Evolutionary conservation across 1,284 basidiomycete species (phyloP), one percentile per base, ranked within the genome.

Genomic region (Anthracocystis panici-leucophaei): DNA sequence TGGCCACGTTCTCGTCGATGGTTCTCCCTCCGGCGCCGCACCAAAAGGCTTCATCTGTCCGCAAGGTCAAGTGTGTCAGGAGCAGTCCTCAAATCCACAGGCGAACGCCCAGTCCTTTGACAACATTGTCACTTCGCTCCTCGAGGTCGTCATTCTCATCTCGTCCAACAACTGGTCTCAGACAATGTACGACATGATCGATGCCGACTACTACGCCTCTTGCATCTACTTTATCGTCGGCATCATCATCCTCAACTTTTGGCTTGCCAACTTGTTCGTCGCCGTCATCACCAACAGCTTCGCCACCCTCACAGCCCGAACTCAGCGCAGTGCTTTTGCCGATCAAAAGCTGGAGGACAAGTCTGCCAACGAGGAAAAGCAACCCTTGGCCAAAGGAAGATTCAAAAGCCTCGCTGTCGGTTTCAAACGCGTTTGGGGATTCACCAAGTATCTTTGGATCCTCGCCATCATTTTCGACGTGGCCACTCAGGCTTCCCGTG

Each of bases 271-370:
- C 84, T 86, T 97, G 65, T 93, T 97, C 84, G 94, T 98, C 65
- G 96, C 95, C 31, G 95, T 98, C 46, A 97, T 98, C 78, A 95
- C 95, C 46, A 94, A 95, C 85, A 94, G 93, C 0, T 99, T 99
- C 85, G 91, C 91, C 25, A 93, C 92, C 16, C 96, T 98, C 70
- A 89, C 94, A 21, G 89, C 91, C 7, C 91, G 93, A 78, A 98
- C 95, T 2, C 91, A 92, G 84, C 92, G 92, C 85, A 95, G 93
- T 85, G 96, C 96, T 0, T 99, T 98, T 60, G 94, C 93, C 42
- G 90, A 89, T 21, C 87, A 81, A 53, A 80, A 77, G 57, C 21
- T 76, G 33, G 53, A 69, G 29, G 63, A 71, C 35, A 25, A 44
- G 8, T 20, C 48, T 9, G 38, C 49, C 11, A 50, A 67, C 9